Base-by-base conservation (phyloP, 805 yeast genomes). In the Saccharomycopsis synnaedendra region DNA sequence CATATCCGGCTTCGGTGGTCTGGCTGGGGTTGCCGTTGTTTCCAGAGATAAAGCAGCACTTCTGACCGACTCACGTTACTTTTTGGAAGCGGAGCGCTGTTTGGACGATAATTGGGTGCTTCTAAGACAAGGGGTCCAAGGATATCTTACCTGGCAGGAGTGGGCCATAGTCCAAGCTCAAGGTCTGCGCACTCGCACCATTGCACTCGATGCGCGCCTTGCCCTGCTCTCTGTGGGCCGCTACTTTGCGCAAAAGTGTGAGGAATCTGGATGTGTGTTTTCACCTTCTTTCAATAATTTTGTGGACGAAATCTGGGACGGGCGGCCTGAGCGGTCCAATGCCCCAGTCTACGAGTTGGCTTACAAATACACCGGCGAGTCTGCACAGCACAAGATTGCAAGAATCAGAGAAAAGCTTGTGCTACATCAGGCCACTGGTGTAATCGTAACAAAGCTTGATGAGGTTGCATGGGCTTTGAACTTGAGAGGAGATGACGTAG, bases 381-480 rank as follows among this genome's bases (percentile, higher is more conserved):
- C 72, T 1, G 74, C 78, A 37, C 57, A 64, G 39, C 68, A 73
- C 3, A 93, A 93, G 61, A 64, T 85, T 41, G 57, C 57, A 1
- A 71, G 74, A 46, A 65, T 82, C 35, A 52, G 70, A 43, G 52
- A 59, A 0, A 54, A 60, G 10, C 62, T 79, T 57, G 57, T 58
- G 46, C 48, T 62, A 44, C 50, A 62, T 39, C 49, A 60, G 41
- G 50, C 52, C 6, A 54, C 44, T 32, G 53, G 53, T 5, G 45
- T 52, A 57, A 9, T 88, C 10, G 68, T 85, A 3, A 70, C 80
- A 9, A 80, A 88, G 2, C 64, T 89, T 44, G 97, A 90, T 66
- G 96, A 89, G 55, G 77, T 88, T 53, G 93, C 95, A 4, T 89
- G 96, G 96, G 64, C 86, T 38, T 74, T 88, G 60, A 90, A 90